These are phyloP conservation scores for Vigna nakashimae DNA, from an alignment of 306 rosid genomes.

Conservation along the genomic window DNA sequence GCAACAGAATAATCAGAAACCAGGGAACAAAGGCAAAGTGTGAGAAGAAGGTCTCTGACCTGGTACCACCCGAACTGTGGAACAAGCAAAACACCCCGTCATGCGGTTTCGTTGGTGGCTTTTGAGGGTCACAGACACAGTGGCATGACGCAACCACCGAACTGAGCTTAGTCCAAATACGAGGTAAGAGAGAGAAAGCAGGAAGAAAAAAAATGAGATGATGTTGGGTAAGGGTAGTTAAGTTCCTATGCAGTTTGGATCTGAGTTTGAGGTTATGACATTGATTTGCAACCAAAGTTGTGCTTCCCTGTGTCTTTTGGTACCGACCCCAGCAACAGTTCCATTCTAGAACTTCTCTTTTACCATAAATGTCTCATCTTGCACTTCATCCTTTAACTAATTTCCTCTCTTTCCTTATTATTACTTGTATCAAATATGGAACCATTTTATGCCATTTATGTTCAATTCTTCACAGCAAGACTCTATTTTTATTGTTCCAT, in stretches of 20 bases:
- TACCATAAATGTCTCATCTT: neutral
- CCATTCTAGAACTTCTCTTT: conserved; percentile 35
- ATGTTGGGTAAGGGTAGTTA: conserved; percentile 31
- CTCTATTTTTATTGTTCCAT: conserved; percentile 7
- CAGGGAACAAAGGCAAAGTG: conserved; percentile 13
- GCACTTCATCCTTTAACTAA: neutral
- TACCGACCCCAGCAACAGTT: conserved; percentile 16
- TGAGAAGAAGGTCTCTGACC: conserved; percentile 32
- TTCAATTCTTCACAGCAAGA: neutral
- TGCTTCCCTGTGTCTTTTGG: neutral
- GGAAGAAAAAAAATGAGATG: neutral
- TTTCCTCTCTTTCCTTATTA: neutral
- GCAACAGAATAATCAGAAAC: conserved; percentile 6
- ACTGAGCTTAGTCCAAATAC: conserved; percentile 27
- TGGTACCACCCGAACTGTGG: conserved; percentile 29
- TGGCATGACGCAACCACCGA: conserved; percentile 40
- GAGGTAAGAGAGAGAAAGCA: conserved; percentile 22
- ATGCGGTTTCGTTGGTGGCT: conserved; percentile 46
- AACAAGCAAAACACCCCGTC: conserved; percentile 28
- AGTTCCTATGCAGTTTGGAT: conserved; percentile 48
- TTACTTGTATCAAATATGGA: neutral
- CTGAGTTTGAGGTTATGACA: conserved; percentile 46
- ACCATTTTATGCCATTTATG: neutral
- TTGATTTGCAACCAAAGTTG: conserved; percentile 54
- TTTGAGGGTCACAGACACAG: conserved; percentile 26